Base-by-base conservation (phyloP, 169 alveolate species). In the Plasmodium blacklocki region DNA sequence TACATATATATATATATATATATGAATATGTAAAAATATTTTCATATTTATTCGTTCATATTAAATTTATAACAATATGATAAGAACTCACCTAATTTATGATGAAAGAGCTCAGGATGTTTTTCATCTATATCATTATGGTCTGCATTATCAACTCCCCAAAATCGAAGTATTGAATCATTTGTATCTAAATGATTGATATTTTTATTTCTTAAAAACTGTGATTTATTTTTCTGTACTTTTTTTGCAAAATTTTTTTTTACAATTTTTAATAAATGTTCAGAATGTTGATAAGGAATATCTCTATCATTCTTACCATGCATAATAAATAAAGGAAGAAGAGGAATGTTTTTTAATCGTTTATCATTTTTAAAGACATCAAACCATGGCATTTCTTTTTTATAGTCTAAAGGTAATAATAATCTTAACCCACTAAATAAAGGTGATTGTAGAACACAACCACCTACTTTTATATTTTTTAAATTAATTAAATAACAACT, bases 361-460 rank as follows among this genome's bases (percentile, higher is more conserved):
- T 95, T 96, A 21, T 70, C 88, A 66, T 95, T 95, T 70, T 73
- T 76, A 73, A 94, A 95, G 4, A 93, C 95, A 88, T 95, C 97
- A 45, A 95, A 92, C 94, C 95, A 68, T 29, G 95, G 96, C 5
- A 93, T 12, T 66, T 86, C 54, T 49, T 76, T 71, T 66, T 92
- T 60, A 21, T 56, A 18, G 47, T 91, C 52, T n/a, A 74, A 86
- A 54, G 94, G 86, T 39, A 93, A 75, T n/a, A 96, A 63, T 45
- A 74, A 63, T 45, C 96, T 83, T 19, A 96, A 73, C 0, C 98
- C 99, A 15, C 97, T 94, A 3, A 98, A 95, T 11, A 97, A 70
- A 1, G 97, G 96, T 0, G 97, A 91, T 15, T 97, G 98, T n/a
- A 97, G 88, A 26, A 97, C 83, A n/a, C 97, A 75, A 5, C 99